These are phyloP conservation scores for Tricholoma terreum DNA, from an alignment of 768 basidiomycete species.

Conservation along the genomic window DNA sequence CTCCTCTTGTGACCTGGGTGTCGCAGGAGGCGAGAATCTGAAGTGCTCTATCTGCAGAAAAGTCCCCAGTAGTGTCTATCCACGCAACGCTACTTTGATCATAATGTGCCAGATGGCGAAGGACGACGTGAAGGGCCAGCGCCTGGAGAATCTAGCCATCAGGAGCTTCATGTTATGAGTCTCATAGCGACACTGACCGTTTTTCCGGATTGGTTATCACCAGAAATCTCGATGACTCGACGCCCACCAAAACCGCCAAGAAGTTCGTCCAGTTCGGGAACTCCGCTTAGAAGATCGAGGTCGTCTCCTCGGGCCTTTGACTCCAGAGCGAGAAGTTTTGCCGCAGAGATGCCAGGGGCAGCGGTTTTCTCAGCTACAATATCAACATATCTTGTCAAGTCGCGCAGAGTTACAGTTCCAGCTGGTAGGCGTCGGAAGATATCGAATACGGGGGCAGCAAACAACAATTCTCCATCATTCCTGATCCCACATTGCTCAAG, in stretches of 20 bases:
- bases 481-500: conserved; percentile 49
- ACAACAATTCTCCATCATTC: conserved; percentile 58
- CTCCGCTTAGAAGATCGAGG: conserved; percentile 33
- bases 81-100: conserved; percentile 48
- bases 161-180: neutral
- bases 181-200: conserved; percentile 43
- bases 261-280: conserved; percentile 49
- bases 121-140: conserved; percentile 55
- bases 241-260: conserved; percentile 48
- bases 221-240: conserved; percentile 66
- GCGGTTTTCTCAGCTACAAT: conserved; percentile 42
- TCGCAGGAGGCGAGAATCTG: conserved; percentile 31
- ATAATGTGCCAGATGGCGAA: conserved; percentile 46
- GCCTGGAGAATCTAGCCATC: conserved; percentile 37
- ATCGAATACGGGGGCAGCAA: conserved; percentile 44
- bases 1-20: conserved; percentile 19
- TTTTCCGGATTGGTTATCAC: conserved; percentile 63
- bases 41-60: conserved; percentile 49
- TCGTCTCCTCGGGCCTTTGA: conserved; percentile 13
- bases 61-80: conserved; percentile 73
- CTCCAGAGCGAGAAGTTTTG: conserved; percentile 27
- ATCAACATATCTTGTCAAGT: conserved; percentile 41
- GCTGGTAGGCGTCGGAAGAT: conserved; percentile 50
- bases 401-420: conserved; percentile 44
- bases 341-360: conserved; percentile 38